A percentile compares a stretch with the other conserved stretches of the same genome.
These are phyloP conservation scores for Salix brachista DNA, from an alignment of 345 rosid species.

Conservation along the genomic window DNA sequence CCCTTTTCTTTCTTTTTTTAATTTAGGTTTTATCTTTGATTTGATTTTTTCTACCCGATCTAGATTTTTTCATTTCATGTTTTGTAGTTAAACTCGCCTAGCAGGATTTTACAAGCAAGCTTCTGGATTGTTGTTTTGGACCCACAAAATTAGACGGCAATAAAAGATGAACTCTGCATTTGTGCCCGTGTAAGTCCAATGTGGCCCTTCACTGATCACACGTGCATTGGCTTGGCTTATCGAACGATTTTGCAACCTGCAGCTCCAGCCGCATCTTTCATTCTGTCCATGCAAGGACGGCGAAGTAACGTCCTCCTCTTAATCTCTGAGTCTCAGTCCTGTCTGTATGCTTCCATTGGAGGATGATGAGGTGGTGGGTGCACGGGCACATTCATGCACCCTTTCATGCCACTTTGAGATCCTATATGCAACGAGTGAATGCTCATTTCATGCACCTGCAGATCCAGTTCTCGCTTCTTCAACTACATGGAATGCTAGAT, in stretches of 20 bases:
- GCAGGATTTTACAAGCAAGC: too few relatives aligned
- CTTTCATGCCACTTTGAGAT: neutral
- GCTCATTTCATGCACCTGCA: neutral
- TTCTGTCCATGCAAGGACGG: neutral
- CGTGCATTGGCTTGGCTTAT: conserved; percentile 28
- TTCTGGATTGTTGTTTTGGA: conserved; percentile 3
- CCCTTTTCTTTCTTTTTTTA: too few relatives aligned
- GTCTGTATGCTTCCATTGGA: neutral
- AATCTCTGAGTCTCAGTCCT: neutral
- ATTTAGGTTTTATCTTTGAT: too few relatives aligned
- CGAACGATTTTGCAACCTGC: conserved; percentile 8
- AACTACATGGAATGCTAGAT: too few relatives aligned
- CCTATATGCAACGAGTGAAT: neutral
- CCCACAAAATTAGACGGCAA: conserved; percentile 23
- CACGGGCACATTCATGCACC: neutral
- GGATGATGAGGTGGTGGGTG: too few relatives aligned
- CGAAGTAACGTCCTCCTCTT: neutral
- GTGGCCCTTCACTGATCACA: conserved; percentile 15
- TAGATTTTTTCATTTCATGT: too few relatives aligned
- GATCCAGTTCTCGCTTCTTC: too few relatives aligned
- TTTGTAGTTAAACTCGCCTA: too few relatives aligned
- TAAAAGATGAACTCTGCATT: conserved; percentile 8
- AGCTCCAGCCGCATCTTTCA: conserved; percentile 13
- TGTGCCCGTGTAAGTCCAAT: conserved; percentile 8
- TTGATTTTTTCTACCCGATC: too few relatives aligned